Conservation (phyloP, 352 stramenopile species). For the Globisporangium ultimum region DNA sequence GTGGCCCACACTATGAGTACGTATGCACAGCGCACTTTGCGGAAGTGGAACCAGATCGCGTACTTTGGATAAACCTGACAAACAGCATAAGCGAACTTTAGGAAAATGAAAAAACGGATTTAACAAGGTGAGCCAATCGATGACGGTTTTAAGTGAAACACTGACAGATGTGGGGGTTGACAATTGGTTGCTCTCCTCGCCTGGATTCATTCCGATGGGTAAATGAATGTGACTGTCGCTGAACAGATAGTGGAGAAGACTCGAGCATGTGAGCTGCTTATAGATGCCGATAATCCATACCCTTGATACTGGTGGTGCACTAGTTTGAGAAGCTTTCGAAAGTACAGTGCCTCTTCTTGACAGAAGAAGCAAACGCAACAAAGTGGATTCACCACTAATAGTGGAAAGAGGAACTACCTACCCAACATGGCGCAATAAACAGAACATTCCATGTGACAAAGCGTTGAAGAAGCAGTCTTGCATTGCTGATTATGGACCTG, state of each 20-base stretch:
- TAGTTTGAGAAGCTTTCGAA: not conserved
- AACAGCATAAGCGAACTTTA: not conserved
- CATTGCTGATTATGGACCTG: too few relatives aligned
- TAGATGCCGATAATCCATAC: conserved; percentile 1
- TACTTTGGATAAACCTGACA: not conserved
- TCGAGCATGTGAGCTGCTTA: not conserved
- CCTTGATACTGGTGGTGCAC: not conserved
- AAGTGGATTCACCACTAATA: too few relatives aligned
- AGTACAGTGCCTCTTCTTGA: too few relatives aligned
- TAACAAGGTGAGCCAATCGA: not conserved
- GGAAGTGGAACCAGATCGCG: too few relatives aligned
- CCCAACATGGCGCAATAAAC: too few relatives aligned
- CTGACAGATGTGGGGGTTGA: not conserved
- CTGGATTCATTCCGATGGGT: not conserved
- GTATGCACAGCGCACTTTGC: too few relatives aligned
- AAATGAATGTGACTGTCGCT: too few relatives aligned
- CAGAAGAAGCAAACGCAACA: too few relatives aligned
- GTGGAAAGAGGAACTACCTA: too few relatives aligned
- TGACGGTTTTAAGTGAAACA: not conserved
- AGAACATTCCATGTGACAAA: too few relatives aligned
- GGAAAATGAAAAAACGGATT: not conserved
- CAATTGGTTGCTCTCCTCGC: not conserved
- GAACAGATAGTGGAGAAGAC: too few relatives aligned
- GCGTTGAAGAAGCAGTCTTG: too few relatives aligned
- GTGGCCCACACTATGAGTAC: not conserved